Base-by-base conservation (phyloP, 179 eudicot species). In the Silene coronaria region DNA sequence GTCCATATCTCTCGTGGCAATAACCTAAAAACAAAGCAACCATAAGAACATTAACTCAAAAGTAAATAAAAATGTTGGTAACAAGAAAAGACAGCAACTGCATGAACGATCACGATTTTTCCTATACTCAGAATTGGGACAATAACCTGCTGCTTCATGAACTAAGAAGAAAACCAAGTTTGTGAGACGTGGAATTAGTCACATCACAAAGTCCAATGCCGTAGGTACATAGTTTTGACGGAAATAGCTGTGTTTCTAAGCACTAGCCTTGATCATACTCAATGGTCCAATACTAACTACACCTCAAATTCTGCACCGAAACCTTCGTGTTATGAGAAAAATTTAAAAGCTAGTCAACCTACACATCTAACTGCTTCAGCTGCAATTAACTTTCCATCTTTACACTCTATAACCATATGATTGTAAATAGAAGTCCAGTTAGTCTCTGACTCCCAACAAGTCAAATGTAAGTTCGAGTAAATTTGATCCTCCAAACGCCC, bases 1-100 rank as follows among this genome's bases (percentile, higher is more conserved):
- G 84, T 80, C 63, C 87, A 80, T 48, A 76, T 77, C 46, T 80
- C 83, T 62, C 81, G 86, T 30, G 91, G 91, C 80, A 82, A 83
- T 70, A 80, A 63, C 84, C 98, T 91, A 71, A 34, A 57, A 72
- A n/a, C 61, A 55, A 64, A 58, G 24, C 77, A 62, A 73, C n/a
- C 30, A 24, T 63, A 61, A 42, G 36, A 16, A 78, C 7, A 42
- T 2, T 5, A 6, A 5, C 6, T 24, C 11, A 22, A 8, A 24
- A 45, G 32, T 69, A 38, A 10, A 69, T 45, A 19, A 68, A 24
- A 68, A 42, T 42, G 45, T 38, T 17, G 24, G 27, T 2, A 45
- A 10, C 73, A 46, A 19, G 34, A 67, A 67, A 1, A 46, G 21
- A 23, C 5, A 45, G 32, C 11, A 68, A 68, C 46, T 38, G 71